Conservation (phyloP, 257 asterid species). For the Przewalskia tangutica region DNA sequence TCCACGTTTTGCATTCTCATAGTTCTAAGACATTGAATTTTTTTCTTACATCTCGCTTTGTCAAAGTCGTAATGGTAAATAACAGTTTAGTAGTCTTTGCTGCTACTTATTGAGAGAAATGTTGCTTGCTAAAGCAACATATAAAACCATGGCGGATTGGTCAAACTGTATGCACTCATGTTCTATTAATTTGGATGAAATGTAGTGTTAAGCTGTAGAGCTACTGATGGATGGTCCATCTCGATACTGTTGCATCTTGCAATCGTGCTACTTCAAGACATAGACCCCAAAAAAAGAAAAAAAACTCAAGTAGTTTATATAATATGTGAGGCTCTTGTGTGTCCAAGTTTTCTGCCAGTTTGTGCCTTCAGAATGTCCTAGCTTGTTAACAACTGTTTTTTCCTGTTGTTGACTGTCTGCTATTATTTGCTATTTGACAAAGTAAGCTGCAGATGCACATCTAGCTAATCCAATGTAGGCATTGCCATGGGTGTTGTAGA, state of each 20-base stretch:
- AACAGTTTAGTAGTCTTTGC: not conserved
- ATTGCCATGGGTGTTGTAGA: not conserved
- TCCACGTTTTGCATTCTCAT: not conserved
- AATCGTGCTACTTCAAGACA: not conserved
- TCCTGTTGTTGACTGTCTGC: not conserved
- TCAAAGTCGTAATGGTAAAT: not conserved
- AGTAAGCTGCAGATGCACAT: not conserved
- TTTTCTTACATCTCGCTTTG: not conserved
- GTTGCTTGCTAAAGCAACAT: too few relatives aligned
- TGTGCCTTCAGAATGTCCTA: not conserved
- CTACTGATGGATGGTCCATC: not conserved
- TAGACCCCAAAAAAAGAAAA: not conserved
- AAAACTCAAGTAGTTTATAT: not conserved
- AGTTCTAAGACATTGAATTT: not conserved
- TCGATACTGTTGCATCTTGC: not conserved
- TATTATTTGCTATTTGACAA: not conserved
- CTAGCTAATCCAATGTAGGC: not conserved
- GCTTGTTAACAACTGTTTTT: not conserved
- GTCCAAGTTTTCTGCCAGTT: not conserved
- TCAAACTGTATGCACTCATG: not conserved
- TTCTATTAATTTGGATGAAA: not conserved
- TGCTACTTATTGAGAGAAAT: not conserved
- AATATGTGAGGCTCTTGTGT: not conserved
- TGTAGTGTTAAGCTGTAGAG: not conserved
- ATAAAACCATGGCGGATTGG: not conserved